Conservation (phyloP, 495 filamentous ascomycete species). For the Lentithecium fluviatile region DNA sequence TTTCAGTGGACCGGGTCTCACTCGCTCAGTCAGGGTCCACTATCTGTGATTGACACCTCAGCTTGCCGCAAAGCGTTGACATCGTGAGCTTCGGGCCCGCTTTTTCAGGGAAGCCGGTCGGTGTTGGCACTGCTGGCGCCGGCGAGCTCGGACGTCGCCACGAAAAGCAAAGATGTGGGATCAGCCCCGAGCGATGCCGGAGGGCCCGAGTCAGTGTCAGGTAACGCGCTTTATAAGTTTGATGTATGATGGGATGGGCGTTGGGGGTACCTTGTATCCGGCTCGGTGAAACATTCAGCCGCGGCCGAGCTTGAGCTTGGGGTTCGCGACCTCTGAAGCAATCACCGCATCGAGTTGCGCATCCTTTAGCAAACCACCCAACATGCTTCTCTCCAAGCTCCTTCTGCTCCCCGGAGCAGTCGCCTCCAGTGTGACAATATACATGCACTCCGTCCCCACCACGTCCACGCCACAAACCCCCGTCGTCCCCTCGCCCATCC, state of each 20-base stretch:
- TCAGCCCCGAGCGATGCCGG: not conserved
- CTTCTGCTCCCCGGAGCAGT: slow-evolving; percentile 29
- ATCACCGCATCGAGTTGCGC: not conserved
- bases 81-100: slow-evolving; percentile 23
- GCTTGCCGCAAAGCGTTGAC: slow-evolving; percentile 5
- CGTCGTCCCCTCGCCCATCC: slow-evolving; percentile 27
- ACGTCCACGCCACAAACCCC: not conserved
- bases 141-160: not conserved
- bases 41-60: not conserved
- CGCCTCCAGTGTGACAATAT: slow-evolving; percentile 30
- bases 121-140: not conserved
- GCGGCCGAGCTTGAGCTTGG: too few relatives aligned
- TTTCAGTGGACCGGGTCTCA: not conserved
- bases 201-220: too few relatives aligned
- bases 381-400: slow-evolving; percentile 25
- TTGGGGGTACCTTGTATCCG: too few relatives aligned
- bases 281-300: too few relatives aligned
- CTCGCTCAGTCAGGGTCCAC: not conserved
- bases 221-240: too few relatives aligned
- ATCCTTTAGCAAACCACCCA: not conserved
- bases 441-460: slow-evolving; percentile 22
- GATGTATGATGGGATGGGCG: too few relatives aligned
- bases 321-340: too few relatives aligned
- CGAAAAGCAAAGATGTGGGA: slow-evolving; percentile 7
- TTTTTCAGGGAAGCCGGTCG: slow-evolving; percentile 15